Evolutionary conservation across 163 green algal genomes (phyloP), one percentile per base, ranked within the genome.

Genomic region (Chlorella variabilis): DNA sequence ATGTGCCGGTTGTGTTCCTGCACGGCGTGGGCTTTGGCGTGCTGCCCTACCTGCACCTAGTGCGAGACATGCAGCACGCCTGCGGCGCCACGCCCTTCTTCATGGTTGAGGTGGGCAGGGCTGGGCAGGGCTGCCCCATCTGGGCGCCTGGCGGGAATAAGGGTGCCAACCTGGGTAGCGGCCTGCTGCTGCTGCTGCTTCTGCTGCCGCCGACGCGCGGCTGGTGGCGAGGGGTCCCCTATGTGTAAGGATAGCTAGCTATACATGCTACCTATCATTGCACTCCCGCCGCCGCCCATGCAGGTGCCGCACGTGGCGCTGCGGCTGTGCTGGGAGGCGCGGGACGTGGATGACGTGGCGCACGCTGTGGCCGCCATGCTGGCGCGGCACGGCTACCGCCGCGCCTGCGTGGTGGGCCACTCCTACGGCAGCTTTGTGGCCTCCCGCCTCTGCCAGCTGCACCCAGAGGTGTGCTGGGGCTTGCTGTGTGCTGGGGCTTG

Each of bases 1-100:
- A 42, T 21, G 67, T 82, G 65, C 89, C 89, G 21, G 69, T 93
- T 4, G 79, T 93, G 15, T 93, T 93, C 61, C 20, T 93, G 58
- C 89, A 93, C 70, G 89, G 89, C n/a, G 89, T 93, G 1, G 89
- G 89, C n/a, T 77, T 90, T 45, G 89, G 87, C 33, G 41, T 90
- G 59, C 56, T 87, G n/a, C 89, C 89, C 0, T 93, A 93, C 74
- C 70, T 92, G 58, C 77, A 85, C 56, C 83, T 93, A 4, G 73
- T 93, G 8, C 58, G 78, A 17, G 49, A 80, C 31, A 39, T 92
- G 1, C 63, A 82, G 48, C 73, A 66, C 20, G 73, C 81, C 7
- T 86, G 62, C 54, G 38, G 51, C 20, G 38, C 51, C 4, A 80
- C 81, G 38, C 84, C 86, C 11, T 4, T 80, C 2, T 13, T 80